Conservation (phyloP, 352 stramenopile genomes). For the Globisporangium paddicum region DNA sequence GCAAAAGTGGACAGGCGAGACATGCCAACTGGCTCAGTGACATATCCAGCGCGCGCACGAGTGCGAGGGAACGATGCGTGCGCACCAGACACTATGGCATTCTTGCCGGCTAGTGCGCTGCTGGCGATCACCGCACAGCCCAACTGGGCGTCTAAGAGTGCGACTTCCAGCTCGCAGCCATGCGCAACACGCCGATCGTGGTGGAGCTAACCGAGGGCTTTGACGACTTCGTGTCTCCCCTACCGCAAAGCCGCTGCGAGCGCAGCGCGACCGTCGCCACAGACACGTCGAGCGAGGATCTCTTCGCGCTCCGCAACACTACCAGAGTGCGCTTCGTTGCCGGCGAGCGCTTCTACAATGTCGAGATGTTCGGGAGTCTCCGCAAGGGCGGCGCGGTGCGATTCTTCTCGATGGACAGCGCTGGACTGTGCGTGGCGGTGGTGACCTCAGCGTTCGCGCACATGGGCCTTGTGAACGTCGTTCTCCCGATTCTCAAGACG, state of each 20-base stretch:
- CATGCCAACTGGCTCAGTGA: neutral
- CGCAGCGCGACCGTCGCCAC: conserved; percentile 4
- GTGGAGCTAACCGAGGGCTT: conserved; percentile 8
- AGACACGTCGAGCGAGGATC: conserved; percentile 1
- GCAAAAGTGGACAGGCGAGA: neutral
- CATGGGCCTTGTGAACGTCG: conserved; percentile 10
- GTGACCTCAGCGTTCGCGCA: conserved; percentile 24
- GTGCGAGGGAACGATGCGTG: neutral
- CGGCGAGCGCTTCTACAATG: conserved; percentile 57
- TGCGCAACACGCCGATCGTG: conserved; percentile 1
- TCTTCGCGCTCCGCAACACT: conserved; percentile 4
- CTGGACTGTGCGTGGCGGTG: conserved; percentile 17
- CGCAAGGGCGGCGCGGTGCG: conserved; percentile 21
- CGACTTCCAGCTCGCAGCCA: too few relatives aligned
- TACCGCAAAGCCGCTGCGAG: neutral
- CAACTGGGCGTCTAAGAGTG: too few relatives aligned
- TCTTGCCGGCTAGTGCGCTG: neutral
- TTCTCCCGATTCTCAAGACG: conserved; percentile 14
- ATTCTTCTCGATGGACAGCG: conserved; percentile 25
- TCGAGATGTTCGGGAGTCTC: conserved; percentile 25
- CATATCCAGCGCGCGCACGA: neutral
- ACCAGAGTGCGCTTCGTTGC: conserved; percentile 44
- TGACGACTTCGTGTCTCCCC: neutral
- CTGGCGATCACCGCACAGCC: too few relatives aligned
- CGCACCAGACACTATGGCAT: neutral